Conservation (phyloP, 441 rosid genomes). For the Hypseocharis bilobata region DNA sequence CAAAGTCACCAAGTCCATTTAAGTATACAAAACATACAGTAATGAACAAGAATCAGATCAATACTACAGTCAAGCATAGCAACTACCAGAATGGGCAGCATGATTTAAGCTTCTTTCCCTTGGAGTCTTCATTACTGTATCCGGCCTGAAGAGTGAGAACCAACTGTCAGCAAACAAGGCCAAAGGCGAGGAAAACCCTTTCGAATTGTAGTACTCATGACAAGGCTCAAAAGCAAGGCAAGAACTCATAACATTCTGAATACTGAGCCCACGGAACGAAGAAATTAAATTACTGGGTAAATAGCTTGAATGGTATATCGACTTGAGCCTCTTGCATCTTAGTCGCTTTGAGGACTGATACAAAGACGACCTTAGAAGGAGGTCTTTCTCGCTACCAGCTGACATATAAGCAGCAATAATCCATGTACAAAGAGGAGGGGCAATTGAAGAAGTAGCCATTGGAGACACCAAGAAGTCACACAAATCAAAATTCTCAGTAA, state of each 20-base stretch:
- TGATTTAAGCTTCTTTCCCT: slow-evolving; percentile 2
- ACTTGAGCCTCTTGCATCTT: slow-evolving; percentile 9
- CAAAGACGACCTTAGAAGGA: background rate
- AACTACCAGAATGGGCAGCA: slow-evolving; percentile 8
- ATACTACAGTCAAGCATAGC: background rate
- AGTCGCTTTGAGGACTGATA: background rate
- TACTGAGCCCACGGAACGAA: background rate
- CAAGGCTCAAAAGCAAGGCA: background rate
- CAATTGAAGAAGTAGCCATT: slow-evolving; percentile 15
- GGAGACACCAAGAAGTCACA: no score
- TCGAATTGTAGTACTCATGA: background rate
- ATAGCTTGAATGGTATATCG: background rate
- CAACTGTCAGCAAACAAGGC: no score
- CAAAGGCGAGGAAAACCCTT: no score
- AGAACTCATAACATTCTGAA: background rate
- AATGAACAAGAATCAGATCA: background rate
- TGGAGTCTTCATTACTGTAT: background rate
- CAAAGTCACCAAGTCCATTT: background rate
- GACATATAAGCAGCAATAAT: slow-evolving; percentile 14
- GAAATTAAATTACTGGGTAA: background rate
- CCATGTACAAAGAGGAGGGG: slow-evolving; percentile 17
- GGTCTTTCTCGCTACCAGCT: background rate
- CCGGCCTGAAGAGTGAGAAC: slow-evolving; percentile 12
- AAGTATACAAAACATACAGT: background rate
- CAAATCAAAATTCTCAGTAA: no score